Base-by-base conservation (phyloP, 441 rosid genomes). In the Arabidopsis lyrata region DNA sequence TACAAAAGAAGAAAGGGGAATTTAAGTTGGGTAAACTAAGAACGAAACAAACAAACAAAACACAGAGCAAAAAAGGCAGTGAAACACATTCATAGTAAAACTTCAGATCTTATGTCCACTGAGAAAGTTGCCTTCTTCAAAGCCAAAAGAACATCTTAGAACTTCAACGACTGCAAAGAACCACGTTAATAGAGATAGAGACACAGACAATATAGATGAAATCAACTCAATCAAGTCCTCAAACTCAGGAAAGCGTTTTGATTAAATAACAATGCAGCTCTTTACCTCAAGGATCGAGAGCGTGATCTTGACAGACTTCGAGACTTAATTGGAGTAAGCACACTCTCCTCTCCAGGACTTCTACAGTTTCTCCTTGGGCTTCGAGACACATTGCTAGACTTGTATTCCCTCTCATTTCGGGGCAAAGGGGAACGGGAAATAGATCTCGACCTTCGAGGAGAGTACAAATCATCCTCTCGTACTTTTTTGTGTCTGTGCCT, bases 351-450 rank as follows among this genome's bases (percentile, higher is more conserved):
- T 32, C 42, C 65, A 5, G 82, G 84, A 50, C 82, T 82, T 66
- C 20, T 75, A 20, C n/a, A 2, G 13, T 82, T 82, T 70, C 85
- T 81, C 78, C 70, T 80, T 34, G 90, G 89, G 81, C 81, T 83
- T 71, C 74, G 84, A 42, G 85, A 85, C 79, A 80, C 75, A 63
- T 68, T 70, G 59, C 65, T 82, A 8, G 82, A 82, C 80, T 70
- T 77, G 83, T 67, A 65, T 41, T 74, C 73, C 83, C 67, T 80
- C 48, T 78, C 86, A 52, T 81, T 87, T 20, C 1, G 83, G 31
- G 88, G 93, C 18, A 85, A 84, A 75, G 27, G 84, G 13, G 97
- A 91, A 69, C 20, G 73, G 7, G 96, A 84, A 54, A 86, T 53
- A 22, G 93, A 88, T 83, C 85, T 84, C 45, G 92, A 78, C 68